phyloP scores from a whole-genome alignment of 2,329 filamentous ascomycete species.

The Aspergillus piperis region DNA sequence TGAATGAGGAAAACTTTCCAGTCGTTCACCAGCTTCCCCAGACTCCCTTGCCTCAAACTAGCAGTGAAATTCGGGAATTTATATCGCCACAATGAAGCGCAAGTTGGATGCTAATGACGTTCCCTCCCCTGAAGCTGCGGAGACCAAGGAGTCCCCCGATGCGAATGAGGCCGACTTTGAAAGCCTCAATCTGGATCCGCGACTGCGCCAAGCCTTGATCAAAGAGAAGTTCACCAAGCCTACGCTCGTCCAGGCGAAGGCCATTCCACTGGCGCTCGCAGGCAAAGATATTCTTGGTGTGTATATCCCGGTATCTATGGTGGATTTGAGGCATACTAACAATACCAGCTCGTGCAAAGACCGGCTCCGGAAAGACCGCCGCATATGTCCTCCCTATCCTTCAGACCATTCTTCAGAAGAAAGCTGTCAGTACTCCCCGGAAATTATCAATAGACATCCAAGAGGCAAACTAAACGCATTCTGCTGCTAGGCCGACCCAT shows the following conservation, averaged over 20 bases:
- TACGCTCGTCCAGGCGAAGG: constrained; percentile 83
- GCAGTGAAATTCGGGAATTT: neutral
- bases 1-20: constrained; percentile 32
- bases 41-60: neutral
- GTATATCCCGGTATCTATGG: neutral
- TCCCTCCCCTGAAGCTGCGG: constrained; percentile 39
- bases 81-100: constrained; percentile 47
- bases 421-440: constrained; percentile 54
- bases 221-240: constrained; percentile 82
- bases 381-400: constrained; percentile 91
- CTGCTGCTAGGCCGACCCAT: constrained; percentile 35
- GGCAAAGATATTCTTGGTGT: constrained; percentile 79
- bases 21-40: constrained; percentile 6
- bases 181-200: constrained; percentile 76
- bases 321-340: constrained; percentile 19
- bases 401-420: constrained; percentile 77
- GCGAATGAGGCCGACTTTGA: constrained; percentile 63
- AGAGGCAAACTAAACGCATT: constrained; percentile 1
- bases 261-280: constrained; percentile 82
- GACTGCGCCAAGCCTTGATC: constrained; percentile 81
- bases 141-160: constrained; percentile 27
- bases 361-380: constrained; percentile 96
- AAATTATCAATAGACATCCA: no score
- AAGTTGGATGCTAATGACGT: constrained; percentile 53
- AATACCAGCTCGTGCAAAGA: constrained; percentile 75